Percentiles rank a stretch among this genome's conserved stretches.
These are phyloP conservation scores for Sporothrix curviconia DNA, from an alignment of 2,329 filamentous ascomycete genomes.

Conservation along the genomic window DNA sequence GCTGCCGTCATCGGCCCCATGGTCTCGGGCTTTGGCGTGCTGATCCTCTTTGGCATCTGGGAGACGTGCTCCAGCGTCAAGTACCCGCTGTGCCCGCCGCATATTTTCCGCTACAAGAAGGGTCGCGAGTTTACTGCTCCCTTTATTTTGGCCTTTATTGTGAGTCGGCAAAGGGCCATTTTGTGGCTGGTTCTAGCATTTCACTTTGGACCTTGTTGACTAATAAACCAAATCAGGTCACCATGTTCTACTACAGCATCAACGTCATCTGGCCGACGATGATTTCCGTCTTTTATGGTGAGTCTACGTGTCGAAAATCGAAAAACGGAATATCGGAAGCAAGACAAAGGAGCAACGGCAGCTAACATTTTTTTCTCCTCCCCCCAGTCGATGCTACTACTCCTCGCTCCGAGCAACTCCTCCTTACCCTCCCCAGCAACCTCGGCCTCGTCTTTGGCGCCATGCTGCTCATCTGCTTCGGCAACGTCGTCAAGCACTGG, in stretches of 20 bases:
- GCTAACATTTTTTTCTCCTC: not conserved
- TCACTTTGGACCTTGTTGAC: too few species aligned
- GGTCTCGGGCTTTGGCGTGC: not conserved
- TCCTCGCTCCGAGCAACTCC: conserved; percentile 18
- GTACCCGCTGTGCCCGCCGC: conserved; percentile 35
- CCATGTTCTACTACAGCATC: conserved; percentile 28
- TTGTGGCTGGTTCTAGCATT: too few species aligned
- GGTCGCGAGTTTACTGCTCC: conserved; percentile 27
- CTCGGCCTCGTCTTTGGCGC: conserved; percentile 40
- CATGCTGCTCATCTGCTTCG: conserved; percentile 34
- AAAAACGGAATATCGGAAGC: too few species aligned
- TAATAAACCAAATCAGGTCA: not conserved
- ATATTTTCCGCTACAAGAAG: conserved; percentile 37
- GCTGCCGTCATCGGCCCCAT: not conserved
- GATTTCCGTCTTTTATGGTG: conserved; percentile 26
- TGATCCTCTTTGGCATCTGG: conserved; percentile 9
- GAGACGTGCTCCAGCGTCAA: conserved; percentile 21
- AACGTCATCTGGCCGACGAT: conserved; percentile 41
- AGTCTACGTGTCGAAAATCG: too few species aligned
- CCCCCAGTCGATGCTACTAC: conserved; percentile 29
- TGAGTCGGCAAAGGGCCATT: not conserved
- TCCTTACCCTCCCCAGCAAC: conserved; percentile 38
- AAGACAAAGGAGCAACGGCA: too few species aligned
- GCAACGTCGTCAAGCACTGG: conserved; percentile 37
- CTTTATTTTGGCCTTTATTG: conserved; percentile 13